phyloP scores from a whole-genome alignment of 176 grass and related monocot species.

The Tillandsia fasciculata region DNA sequence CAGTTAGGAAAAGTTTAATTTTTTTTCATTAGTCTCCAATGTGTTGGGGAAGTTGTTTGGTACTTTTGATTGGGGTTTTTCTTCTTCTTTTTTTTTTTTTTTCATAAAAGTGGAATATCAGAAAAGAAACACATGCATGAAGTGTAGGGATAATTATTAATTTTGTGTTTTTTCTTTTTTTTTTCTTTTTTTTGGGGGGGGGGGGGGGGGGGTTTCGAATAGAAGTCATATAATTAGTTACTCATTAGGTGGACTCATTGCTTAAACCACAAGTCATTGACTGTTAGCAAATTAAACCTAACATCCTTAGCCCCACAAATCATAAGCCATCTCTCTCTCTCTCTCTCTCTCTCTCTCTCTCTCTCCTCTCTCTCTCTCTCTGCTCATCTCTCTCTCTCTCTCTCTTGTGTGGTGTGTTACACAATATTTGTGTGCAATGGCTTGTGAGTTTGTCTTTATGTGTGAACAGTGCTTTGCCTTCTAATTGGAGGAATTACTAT shows the following conservation, averaged over 20 bases:
- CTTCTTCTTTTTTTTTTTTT: conserved; percentile 15
- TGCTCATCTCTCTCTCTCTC: background rate
- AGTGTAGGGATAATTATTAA: background rate
- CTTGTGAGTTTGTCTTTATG: background rate
- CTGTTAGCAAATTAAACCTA: background rate
- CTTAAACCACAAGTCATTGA: conserved; percentile 49
- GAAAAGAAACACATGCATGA: background rate
- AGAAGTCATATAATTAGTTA: conserved; percentile 69
- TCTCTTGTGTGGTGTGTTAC: background rate
- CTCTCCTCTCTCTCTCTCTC: background rate
- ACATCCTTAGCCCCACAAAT: background rate
- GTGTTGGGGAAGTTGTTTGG: conserved; percentile 14
- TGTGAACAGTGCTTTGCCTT: background rate
- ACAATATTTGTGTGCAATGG: background rate
- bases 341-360: background rate
- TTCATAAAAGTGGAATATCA: conserved; percentile 7
- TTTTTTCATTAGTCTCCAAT: conserved; percentile 2
- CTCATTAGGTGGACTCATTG: conserved; percentile 45
- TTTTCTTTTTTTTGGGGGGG: background rate
- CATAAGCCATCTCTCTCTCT: background rate
- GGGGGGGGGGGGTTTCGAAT: too few relatives aligned
- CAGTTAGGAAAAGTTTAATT: background rate
- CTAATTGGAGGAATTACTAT: too few relatives aligned
- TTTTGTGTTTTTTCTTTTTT: background rate
- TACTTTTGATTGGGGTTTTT: background rate